phyloP scores from a whole-genome alignment of 2,329 filamentous ascomycete species.

The Parafenestella ontariensis region DNA sequence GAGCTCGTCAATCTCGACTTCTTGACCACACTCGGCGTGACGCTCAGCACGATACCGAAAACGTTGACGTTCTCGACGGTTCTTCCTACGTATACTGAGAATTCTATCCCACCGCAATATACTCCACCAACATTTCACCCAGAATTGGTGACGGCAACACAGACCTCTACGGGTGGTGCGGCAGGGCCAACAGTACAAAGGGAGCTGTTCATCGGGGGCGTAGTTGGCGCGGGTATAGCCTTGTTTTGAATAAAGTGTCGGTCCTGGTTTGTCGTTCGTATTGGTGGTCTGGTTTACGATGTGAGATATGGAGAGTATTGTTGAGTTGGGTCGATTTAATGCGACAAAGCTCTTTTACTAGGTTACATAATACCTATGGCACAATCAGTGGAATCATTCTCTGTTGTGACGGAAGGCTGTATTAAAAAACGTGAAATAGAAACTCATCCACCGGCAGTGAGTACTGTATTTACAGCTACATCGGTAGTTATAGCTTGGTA shows the following conservation, averaged over 20 bases:
- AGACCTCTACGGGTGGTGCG: neutral
- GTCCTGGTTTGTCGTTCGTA: neutral
- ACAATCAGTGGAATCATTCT: too few species aligned
- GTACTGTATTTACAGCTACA: too few species aligned
- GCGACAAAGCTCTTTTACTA: too few species aligned
- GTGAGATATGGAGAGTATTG: too few species aligned
- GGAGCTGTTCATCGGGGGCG: neutral
- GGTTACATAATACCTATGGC: too few species aligned
- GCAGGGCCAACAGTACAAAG: neutral
- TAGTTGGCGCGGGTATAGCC: neutral
- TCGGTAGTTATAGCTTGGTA: too few species aligned
- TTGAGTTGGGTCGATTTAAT: too few species aligned
- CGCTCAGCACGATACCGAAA: neutral
- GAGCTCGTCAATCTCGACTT: neutral
- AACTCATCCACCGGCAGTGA: too few species aligned
- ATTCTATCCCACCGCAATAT: neutral
- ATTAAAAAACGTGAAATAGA: too few species aligned
- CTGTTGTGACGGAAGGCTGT: too few species aligned
- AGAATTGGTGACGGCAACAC: neutral
- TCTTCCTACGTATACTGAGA: constrained; percentile 4
- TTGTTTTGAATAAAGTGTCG: neutral
- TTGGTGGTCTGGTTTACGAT: too few species aligned
- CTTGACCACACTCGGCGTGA: constrained; percentile 1
- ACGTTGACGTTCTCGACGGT: constrained; percentile 1
- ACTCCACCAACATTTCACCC: constrained; percentile 1